Evolutionary conservation across 345 rosid genomes (phyloP).

Genomic region (Noccaea bulbosa): DNA sequence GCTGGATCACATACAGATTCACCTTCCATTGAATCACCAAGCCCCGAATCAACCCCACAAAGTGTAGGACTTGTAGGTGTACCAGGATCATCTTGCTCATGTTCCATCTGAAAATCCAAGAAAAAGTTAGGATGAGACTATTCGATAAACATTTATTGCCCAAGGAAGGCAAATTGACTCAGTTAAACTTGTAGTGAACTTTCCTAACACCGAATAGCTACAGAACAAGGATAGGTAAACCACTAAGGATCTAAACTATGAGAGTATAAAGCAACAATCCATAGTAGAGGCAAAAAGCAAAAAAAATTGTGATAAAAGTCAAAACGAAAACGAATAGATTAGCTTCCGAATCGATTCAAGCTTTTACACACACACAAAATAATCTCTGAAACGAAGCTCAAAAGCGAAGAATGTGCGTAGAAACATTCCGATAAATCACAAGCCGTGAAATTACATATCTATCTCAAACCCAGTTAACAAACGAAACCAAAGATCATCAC

Average conservation of each 20-base stretch:
- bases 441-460: background rate
- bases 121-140: slow-evolving; percentile 19
- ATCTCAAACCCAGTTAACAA: background rate
- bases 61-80: slow-evolving; percentile 39
- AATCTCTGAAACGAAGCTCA: background rate
- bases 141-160: background rate
- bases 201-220: background rate
- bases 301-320: slow-evolving; percentile 11
- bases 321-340: slow-evolving; percentile 13
- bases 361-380: background rate
- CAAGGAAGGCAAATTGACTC: no score
- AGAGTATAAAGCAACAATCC: background rate
- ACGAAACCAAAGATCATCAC: slow-evolving; percentile 5
- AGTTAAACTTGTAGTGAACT: background rate
- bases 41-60: slow-evolving; percentile 34
- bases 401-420: background rate
- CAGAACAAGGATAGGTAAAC: slow-evolving; percentile 1
- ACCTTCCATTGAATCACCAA: slow-evolving; percentile 38
- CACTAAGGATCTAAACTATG: slow-evolving; percentile 3
- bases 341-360: slow-evolving; percentile 11
- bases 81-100: slow-evolving; percentile 47
- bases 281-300: background rate
- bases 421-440: background rate
- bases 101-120: slow-evolving; percentile 61
- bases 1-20: slow-evolving; percentile 41